phyloP scores from a whole-genome alignment of 495 filamentous ascomycete species.

The Lasiosphaeriaceae sp. region DNA sequence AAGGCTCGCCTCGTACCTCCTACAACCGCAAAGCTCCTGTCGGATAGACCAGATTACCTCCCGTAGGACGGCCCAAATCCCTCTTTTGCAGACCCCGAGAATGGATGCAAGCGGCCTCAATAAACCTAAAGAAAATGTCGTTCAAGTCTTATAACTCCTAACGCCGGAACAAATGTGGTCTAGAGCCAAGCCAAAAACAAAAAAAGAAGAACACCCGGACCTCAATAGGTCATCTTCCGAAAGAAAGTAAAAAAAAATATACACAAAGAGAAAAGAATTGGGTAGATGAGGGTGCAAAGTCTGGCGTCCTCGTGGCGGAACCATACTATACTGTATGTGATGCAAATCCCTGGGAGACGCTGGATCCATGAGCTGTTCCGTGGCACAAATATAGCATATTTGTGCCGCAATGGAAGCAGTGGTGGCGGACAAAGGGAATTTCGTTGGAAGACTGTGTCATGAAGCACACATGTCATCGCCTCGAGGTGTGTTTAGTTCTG shows the following conservation, averaged over 20 bases:
- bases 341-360: neutral
- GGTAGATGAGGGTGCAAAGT: neutral
- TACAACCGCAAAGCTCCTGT: neutral
- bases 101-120: neutral
- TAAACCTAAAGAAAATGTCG: neutral
- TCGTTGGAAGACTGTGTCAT: neutral
- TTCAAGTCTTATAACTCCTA: neutral
- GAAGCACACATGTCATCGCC: neutral
- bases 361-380: neutral
- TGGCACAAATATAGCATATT: neutral
- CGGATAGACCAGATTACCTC: neutral
- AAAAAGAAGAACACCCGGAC: slow-evolving; percentile 3
- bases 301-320: neutral
- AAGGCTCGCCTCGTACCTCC: neutral
- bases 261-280: slow-evolving; percentile 2
- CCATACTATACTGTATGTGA: neutral
- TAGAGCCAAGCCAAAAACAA: neutral
- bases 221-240: neutral
- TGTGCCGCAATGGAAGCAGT: neutral
- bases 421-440: neutral
- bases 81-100: neutral
- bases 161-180: slow-evolving; percentile 7
- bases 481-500: slow-evolving; percentile 14
- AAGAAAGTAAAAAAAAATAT: slow-evolving; percentile 1
- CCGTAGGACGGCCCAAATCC: neutral